A percentile compares a stretch with the other conserved stretches of the same genome.
These are phyloP conservation scores for Cladorrhinum samala DNA, from an alignment of 495 filamentous ascomycete genomes.

Conservation along the genomic window DNA sequence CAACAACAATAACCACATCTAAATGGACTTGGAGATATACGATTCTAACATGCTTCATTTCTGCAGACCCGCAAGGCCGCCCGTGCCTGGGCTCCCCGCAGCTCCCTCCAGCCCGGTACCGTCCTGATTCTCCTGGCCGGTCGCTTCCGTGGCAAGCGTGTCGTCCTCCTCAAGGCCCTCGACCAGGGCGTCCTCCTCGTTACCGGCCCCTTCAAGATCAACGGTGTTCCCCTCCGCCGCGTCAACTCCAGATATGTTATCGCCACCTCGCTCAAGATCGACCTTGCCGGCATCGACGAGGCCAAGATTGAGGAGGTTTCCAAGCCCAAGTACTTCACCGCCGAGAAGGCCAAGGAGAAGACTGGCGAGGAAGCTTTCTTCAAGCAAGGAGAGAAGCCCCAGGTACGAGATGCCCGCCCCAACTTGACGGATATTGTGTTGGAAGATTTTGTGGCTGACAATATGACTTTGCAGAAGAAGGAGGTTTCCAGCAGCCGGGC, in stretches of 20 bases:
- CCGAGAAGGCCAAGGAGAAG: slow-evolving; percentile 88
- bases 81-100: slow-evolving; percentile 75
- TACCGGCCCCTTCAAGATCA: slow-evolving; percentile 99
- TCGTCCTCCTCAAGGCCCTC: slow-evolving; percentile 95
- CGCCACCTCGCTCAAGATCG: slow-evolving; percentile 86
- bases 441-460: slow-evolving; percentile 22
- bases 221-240: slow-evolving; percentile 95
- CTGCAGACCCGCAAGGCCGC: slow-evolving; percentile 87
- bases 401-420: slow-evolving; percentile 58
- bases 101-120: slow-evolving; percentile 84
- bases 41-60: slow-evolving; percentile 24
- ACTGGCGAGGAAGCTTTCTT: slow-evolving; percentile 95
- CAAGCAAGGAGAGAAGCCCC: slow-evolving; percentile 91
- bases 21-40: background rate
- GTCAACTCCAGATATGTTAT: slow-evolving; percentile 99
- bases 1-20: no score
- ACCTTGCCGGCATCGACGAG: slow-evolving; percentile 75
- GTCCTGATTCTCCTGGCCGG: slow-evolving; percentile 98
- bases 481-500: slow-evolving; percentile 79
- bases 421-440: background rate
- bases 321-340: slow-evolving; percentile 84
- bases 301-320: slow-evolving; percentile 79
- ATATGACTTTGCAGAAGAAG: slow-evolving; percentile 72
- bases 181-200: slow-evolving; percentile 95
- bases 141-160: slow-evolving; percentile 99